Base-by-base conservation (phyloP, 371 early-diverging fungal species). In the Apophysomyces elegans region DNA sequence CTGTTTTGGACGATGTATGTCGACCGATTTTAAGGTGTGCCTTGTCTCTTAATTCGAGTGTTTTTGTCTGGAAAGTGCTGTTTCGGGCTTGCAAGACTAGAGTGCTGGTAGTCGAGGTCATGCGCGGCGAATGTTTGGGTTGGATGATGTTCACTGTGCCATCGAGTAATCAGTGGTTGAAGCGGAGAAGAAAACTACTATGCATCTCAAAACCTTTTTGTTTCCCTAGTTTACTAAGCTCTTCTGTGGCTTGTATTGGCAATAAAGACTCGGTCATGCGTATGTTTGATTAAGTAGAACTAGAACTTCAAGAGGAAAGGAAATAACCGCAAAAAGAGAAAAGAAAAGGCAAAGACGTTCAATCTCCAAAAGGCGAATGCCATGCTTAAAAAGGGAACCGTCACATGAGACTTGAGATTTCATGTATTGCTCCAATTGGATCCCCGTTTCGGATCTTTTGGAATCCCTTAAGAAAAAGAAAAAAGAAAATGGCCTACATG, bases 1-100 rank as follows among this genome's bases (percentile, higher is more conserved):
- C 65, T 2, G 87, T 86, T 64, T 89, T 90, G 44, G 85, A 75
- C 14, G 83, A 87, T 2, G 91, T 87, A 61, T 93, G 91, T 35
- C 94, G 79, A 13, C 95, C 95, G 69, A 95, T 88, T 67, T 87
- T 90, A 56, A 92, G 66, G 7, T 72, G 76, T 5, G 64, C 60
- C 1, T 82, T 79, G 8, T 85, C 86, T 14, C 81, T 79, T 47
- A 92, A 66, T 61, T 89, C 90, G 13, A 93, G 61, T 3, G 79
- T 78, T 70, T 93, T 93, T 7, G 82, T 76, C 21, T 75, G 83
- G 68, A 92, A 91, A 7, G 79, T 67, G 50, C 76, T 79, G 65
- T 89, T 88, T 38, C 85, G 64, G 5, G 91, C 84, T 65, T 86
- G 83, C 13, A 93, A 76, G 14, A 90, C 76, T 5, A 91, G 61